A percentile compares a stretch with the other conserved stretches of the same genome.
Evolutionary conservation across 768 basidiomycete genomes (phyloP).

Genomic region (Termitomyces sp.): DNA sequence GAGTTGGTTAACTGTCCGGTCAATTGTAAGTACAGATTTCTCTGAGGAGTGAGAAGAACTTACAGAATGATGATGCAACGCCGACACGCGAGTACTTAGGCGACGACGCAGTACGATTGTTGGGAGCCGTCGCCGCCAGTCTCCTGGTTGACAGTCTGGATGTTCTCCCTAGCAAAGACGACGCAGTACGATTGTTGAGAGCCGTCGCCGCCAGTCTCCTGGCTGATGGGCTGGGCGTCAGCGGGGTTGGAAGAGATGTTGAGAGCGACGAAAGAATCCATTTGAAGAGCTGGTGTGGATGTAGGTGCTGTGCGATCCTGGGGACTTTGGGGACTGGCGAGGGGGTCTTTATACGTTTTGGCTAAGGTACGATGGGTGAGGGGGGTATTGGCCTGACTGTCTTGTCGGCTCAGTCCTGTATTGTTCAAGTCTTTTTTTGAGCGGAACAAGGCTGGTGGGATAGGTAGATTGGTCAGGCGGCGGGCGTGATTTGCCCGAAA

Average conservation of each 20-base stretch:
- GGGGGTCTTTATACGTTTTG: neutral
- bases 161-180: neutral
- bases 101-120: neutral
- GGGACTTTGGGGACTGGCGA: neutral
- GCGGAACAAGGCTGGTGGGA: neutral
- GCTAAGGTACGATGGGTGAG: neutral
- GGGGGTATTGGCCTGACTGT: neutral
- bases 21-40: neutral
- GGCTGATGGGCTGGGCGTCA: neutral
- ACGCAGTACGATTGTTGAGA: neutral
- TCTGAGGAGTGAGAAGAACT: neutral
- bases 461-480: neutral
- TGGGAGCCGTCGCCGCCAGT: no score
- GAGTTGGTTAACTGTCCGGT: neutral
- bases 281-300: neutral
- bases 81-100: neutral
- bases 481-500: neutral
- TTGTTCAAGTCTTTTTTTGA: neutral
- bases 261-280: constrained; percentile 7
- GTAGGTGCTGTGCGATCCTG: neutral
- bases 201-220: neutral
- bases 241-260: neutral
- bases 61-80: neutral
- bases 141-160: neutral
- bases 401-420: neutral